Evolutionary conservation across 225 moss, liverwort and hornwort genomes (phyloP).

Genomic region (Physcomitrium patens): DNA sequence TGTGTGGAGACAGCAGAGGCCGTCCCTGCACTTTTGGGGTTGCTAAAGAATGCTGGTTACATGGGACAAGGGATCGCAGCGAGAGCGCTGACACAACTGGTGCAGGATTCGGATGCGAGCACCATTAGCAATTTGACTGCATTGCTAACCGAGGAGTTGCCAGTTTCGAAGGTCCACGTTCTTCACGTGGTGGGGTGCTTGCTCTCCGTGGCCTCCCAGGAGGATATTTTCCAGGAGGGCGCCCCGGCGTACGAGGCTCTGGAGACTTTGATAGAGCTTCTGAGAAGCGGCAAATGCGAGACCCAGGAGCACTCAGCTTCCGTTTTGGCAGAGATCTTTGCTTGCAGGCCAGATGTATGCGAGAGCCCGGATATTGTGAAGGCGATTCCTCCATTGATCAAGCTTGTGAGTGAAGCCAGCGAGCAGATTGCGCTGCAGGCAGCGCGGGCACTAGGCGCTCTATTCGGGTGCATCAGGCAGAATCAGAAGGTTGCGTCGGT

Average conservation of each 20-base stretch:
- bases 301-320: slow-evolving; percentile 84
- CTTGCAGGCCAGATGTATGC: slow-evolving; percentile 85
- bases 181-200: slow-evolving; percentile 93
- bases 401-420: slow-evolving; percentile 60
- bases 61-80: too few relatives aligned
- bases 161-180: slow-evolving; percentile 84
- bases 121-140: slow-evolving; percentile 95
- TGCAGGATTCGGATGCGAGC: slow-evolving; percentile 89
- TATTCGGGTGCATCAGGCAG: slow-evolving; percentile 83
- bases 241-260: slow-evolving; percentile 89
- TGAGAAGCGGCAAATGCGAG: slow-evolving; percentile 73
- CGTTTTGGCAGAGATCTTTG: slow-evolving; percentile 83
- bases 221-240: slow-evolving; percentile 81
- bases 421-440: slow-evolving; percentile 88
- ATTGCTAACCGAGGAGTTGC: slow-evolving; percentile 92
- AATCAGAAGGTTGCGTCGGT: slow-evolving; percentile 74
- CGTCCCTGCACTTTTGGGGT: too few relatives aligned
- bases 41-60: too few relatives aligned
- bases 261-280: slow-evolving; percentile 74
- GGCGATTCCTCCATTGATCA: slow-evolving; percentile 73
- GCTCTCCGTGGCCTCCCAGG: slow-evolving; percentile 85
- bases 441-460: slow-evolving; percentile 90
- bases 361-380: slow-evolving; percentile 83
- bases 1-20: too few relatives aligned
- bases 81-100: slow-evolving; percentile 31